A percentile compares a stretch with the other conserved stretches of the same genome.
These are phyloP conservation scores for Trichophyton rubrum DNA, from an alignment of 2,329 filamentous ascomycete genomes.

Conservation along the genomic window DNA sequence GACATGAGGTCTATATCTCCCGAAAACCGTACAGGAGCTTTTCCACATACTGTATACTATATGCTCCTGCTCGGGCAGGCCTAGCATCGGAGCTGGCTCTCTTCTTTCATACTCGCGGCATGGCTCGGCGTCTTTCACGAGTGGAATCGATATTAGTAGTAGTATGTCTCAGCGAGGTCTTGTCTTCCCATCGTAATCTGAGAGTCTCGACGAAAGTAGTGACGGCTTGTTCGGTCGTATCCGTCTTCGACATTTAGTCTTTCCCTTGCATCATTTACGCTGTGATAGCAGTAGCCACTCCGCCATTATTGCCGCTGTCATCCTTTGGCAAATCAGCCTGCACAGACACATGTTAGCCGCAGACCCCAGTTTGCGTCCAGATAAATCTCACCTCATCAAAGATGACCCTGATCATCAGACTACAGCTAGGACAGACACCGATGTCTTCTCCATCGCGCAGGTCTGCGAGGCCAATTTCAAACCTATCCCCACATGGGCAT, in stretches of 20 bases:
- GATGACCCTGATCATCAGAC: slow-evolving; percentile 89
- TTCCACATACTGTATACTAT: background rate
- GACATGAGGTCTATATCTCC: background rate
- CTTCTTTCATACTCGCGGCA: background rate
- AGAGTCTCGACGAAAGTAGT: background rate
- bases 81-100: background rate
- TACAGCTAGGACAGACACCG: slow-evolving; percentile 94
- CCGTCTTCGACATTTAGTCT: background rate
- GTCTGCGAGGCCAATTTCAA: slow-evolving; percentile 78
- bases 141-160: too few relatives aligned
- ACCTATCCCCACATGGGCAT: slow-evolving; percentile 92
- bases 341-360: background rate
- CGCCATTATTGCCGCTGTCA: slow-evolving; percentile 18
- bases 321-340: slow-evolving; percentile 43
- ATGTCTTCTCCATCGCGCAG: slow-evolving; percentile 83
- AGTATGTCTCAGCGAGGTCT: too few relatives aligned
- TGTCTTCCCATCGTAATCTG: background rate
- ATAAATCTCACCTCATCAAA: slow-evolving; percentile 59
- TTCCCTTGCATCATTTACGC: background rate
- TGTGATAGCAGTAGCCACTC: slow-evolving; percentile 19
- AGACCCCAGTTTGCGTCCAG: background rate
- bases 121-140: background rate
- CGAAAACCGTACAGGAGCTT: background rate
- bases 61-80: background rate
- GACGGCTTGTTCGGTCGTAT: background rate